Percentiles rank a stretch among this genome's conserved stretches.
Conservation (phyloP, 345 rosid genomes). For the Rhizophora mangle region DNA sequence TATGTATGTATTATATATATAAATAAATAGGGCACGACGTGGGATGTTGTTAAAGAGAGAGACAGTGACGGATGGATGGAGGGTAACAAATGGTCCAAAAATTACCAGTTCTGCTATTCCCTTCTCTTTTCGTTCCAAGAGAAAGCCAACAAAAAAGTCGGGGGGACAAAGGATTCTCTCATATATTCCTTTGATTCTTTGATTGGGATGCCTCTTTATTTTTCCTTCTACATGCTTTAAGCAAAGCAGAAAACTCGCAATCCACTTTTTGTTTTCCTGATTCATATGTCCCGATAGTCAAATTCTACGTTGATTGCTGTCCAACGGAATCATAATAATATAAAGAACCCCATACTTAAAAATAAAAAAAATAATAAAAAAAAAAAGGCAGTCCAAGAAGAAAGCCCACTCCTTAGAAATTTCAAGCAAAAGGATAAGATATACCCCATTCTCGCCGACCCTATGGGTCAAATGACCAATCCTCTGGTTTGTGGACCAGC, state of each 20-base stretch:
- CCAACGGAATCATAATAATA: neutral
- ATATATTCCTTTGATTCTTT: slow-evolving; percentile 8
- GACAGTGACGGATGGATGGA: slow-evolving; percentile 8
- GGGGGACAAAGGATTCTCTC: slow-evolving; percentile 26
- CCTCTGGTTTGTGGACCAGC: no score
- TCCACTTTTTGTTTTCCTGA: slow-evolving; percentile 9
- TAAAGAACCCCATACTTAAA: neutral
- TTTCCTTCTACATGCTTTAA: neutral
- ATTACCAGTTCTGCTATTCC: slow-evolving; percentile 21
- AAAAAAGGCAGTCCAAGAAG: neutral
- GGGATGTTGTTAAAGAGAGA: slow-evolving; percentile 21
- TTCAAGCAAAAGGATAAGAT: neutral
- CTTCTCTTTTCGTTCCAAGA: slow-evolving; percentile 27
- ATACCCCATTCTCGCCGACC: slow-evolving; percentile 15
- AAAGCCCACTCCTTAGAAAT: slow-evolving; percentile 23
- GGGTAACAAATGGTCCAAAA: slow-evolving; percentile 18
- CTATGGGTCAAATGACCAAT: no score
- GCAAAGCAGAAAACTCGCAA: neutral
- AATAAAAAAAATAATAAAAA: neutral
- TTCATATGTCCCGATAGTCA: slow-evolving; percentile 23
- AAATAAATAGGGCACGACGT: neutral
- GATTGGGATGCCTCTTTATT: neutral
- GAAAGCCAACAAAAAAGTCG: slow-evolving; percentile 32
- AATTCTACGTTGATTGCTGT: slow-evolving; percentile 19
- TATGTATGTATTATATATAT: no score